Base-by-base conservation (phyloP, 768 basidiomycete species). In the Coprinellus aureogranulatus region DNA sequence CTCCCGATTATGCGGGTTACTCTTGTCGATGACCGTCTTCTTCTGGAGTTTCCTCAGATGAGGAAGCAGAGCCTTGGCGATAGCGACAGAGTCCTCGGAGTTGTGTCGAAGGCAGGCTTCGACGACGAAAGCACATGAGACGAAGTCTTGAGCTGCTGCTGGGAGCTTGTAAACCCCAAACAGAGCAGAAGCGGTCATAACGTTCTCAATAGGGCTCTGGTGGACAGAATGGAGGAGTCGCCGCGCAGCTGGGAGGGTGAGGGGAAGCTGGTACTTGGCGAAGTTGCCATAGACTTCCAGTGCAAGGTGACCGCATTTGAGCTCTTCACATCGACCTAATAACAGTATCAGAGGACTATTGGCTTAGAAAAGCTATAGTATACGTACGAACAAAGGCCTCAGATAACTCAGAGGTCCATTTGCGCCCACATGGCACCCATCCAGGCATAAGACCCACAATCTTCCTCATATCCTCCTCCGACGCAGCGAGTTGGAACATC, bases 281-380 rank as follows among this genome's bases (percentile, higher is more conserved):
- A 79, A 86, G 64, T 89, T 72, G 22, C 82, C 80, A 64, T 87
- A 86, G 22, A 87, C 80, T 31, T 79, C 71, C 12, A 90, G 71
- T 2, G 86, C 85, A 39, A 88, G 76, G 25, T 70, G 62, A 2
- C 84, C 82, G 56, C 82, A 82, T 14, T 70, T 65, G 1, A 88
- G 77, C 62, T 86, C 78, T 58, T 80, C 74, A 54, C 86, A 89
- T 9, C 88, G 87, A 23, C 81, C 87, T 90, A n/a, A 51, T 3
- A 46, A 26, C 27, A 12, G 46, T 9, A 27, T 26, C 16, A 20
- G 27, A 30, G 14, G 37, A 31, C 41, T 18, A 11, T 34, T 57
- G 45, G 2, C 51, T 18, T 50, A 3, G 26, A 59, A 48, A 54
- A 9, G 42, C 41, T 16, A 40, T 26, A 42, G 14, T 28, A 31